phyloP scores from a whole-genome alignment of 805 yeast genomes.

The Vanderwaltozyma verrucispora region DNA sequence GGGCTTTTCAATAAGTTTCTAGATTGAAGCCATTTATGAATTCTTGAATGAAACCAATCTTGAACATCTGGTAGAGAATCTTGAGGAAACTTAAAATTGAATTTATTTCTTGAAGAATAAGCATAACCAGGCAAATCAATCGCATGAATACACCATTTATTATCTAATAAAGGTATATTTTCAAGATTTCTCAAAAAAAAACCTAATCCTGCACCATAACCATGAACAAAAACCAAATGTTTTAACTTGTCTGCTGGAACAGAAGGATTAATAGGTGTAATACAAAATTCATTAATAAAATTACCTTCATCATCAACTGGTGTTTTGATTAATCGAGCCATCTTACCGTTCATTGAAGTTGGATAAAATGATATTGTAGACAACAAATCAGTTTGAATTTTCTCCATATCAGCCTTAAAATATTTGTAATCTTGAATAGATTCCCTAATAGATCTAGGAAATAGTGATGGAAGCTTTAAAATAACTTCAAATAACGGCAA shows the following conservation, averaged over 20 bases:
- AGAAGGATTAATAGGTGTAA: constrained; percentile 39
- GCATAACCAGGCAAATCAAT: constrained; percentile 89
- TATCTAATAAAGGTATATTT: constrained; percentile 30
- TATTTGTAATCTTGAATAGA: constrained; percentile 43
- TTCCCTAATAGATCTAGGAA: constrained; percentile 46
- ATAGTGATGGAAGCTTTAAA: constrained; percentile 34
- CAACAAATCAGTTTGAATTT: constrained; percentile 39
- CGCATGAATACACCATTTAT: constrained; percentile 69
- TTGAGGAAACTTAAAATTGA: constrained; percentile 31
- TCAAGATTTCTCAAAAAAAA: constrained; percentile 71
- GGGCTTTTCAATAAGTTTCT: constrained; percentile 15
- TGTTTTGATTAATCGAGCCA: constrained; percentile 28
- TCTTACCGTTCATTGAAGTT: constrained; percentile 18
- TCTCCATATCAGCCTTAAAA: constrained; percentile 28
- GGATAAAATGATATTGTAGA: constrained; percentile 39
- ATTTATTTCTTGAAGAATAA: constrained; percentile 70
- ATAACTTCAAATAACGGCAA: constrained; percentile 45
- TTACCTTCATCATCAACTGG: constrained; percentile 35
- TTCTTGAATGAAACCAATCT: constrained; percentile 40
- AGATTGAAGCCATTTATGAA: constrained; percentile 33
- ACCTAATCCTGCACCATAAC: constrained; percentile 92
- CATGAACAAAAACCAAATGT: constrained; percentile 74
- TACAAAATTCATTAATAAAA: constrained; percentile 67
- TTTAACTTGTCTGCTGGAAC: constrained; percentile 13
- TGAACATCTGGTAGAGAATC: constrained; percentile 22